Evolutionary conservation across 2,329 filamentous ascomycete genomes (phyloP), one percentile per base, ranked within the genome.

Genomic region (Fusarium sp.): DNA sequence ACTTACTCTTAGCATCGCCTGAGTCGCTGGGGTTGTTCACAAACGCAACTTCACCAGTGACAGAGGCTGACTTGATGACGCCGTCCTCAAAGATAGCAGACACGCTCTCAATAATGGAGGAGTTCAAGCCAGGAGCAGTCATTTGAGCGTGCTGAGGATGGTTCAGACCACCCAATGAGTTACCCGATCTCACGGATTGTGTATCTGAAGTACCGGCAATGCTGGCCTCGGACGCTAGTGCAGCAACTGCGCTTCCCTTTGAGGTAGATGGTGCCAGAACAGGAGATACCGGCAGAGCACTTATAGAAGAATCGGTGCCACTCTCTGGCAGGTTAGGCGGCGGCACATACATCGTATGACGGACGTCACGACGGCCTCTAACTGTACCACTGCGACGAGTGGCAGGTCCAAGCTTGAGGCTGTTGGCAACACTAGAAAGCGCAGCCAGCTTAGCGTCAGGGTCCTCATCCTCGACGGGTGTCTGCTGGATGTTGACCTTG

Each of bases 31-130:
- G 76, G 68, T 96, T 96, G 78, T 94, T 94, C 23, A 91, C 89
- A 70, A 99, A 88, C 6, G 95, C 96, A 71, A 99, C 89, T 81
- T 99, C 95, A 61, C 96, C 96, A 45, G 90, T 89, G 23, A 98
- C 88, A 62, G 91, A 91, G 16, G 90, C 89, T 50, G 89, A 90
- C 68, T 88, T 92, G 13, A 94, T 81, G 14, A 84, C 84, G 11
- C 93, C 92, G 34, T 91, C 87, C 59, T 94, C 91, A 77, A 98
- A 97, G 55, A 89, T 89, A 16, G 92, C 93, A 65, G 90, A 96
- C n/a, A 98, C 89, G 0, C 92, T 96, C 79, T 99, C 96, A 52
- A 98, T 91, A 58, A 98, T 87, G 16, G 95, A 98, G 6, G 92
- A 90, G 78, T 93, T 96, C 8, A 99, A 84, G 4, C 96, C 95